Conservation (phyloP, 306 rosid genomes). For the Trichosanthes cucumerina region DNA sequence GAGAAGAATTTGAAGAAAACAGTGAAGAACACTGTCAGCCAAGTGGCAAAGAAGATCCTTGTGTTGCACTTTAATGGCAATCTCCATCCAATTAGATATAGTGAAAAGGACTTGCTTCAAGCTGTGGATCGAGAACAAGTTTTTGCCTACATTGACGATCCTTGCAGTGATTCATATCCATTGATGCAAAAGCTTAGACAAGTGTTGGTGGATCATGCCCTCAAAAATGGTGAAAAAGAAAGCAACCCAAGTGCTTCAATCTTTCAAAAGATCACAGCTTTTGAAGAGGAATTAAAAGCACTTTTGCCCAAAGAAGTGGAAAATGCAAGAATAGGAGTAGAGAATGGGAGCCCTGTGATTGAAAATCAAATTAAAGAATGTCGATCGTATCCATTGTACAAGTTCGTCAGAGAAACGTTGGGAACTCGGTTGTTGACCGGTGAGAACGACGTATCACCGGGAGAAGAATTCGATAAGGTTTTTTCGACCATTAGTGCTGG, state of each 20-base stretch:
- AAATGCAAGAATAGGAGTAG: constrained; percentile 37
- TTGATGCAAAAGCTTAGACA: constrained; percentile 67
- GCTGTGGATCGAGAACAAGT: constrained; percentile 68
- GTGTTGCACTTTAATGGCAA: constrained; percentile 53
- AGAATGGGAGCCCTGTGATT: constrained; percentile 47
- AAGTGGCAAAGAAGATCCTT: constrained; percentile 56
- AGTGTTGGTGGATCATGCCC: constrained; percentile 76
- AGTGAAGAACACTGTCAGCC: constrained; percentile 53
- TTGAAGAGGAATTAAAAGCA: constrained; percentile 58
- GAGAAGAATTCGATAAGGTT: constrained; percentile 72
- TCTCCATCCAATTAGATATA: constrained; percentile 70
- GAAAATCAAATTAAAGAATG: constrained; percentile 58
- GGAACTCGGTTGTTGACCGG: constrained; percentile 66
- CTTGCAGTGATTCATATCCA: constrained; percentile 64
- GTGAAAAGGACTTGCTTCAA: constrained; percentile 63
- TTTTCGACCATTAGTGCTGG: constrained; percentile 63
- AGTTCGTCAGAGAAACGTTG: constrained; percentile 58
- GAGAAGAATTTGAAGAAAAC: constrained; percentile 61
- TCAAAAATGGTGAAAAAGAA: constrained; percentile 53
- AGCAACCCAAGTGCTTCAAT: constrained; percentile 41
- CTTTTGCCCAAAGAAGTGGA: constrained; percentile 70
- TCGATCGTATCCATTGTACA: constrained; percentile 73
- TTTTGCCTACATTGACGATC: constrained; percentile 63
- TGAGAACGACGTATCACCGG: constrained; percentile 65
- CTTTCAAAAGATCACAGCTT: constrained; percentile 55